Base-by-base conservation (phyloP, 2,329 filamentous ascomycete genomes). In the Colletotrichum sp. region DNA sequence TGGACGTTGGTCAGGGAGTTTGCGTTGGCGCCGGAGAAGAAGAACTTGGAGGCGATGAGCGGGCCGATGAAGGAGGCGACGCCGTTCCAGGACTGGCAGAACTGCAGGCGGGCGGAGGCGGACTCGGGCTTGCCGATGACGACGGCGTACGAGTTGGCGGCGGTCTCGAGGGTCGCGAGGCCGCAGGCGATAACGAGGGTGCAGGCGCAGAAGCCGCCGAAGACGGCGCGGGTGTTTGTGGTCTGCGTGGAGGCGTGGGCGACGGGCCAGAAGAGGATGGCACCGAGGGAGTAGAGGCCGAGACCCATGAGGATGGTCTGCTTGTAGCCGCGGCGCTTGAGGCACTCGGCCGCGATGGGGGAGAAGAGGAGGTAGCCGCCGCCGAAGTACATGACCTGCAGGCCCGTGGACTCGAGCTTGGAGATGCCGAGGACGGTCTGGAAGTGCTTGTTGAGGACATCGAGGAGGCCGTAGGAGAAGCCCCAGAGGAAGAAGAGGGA, bases 131-230 rank as follows among this genome's bases (percentile, higher is more conserved):
- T 89, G 48, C 89, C 89, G 79, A 88, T 90, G 36, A 90, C 84
- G 43, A 75, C 75, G 43, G 68, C 72, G 84, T 93, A 95, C 0
- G 94, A 93, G 83, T 96, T 95, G 12, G 94, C 94, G 2, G 93
- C 93, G 1, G 94, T 95, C 84, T 96, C 94, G 26, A 96, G 90
- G 0, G 94, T 94, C 2, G 92, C 92, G 1, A 96, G 87, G 6
- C 94, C 94, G 73, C 92, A 92, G 43, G 94, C 94, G 74, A 95
- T 93, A 76, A 96, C 90, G 83, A 96, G 95, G 79, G 94, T 92
- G 79, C 88, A 90, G 57, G 90, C 91, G 80, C 93, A 95, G 85
- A 95, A 96, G 13, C 94, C 94, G 32, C 89, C 91, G 80, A 96
- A 96, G 18, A 92, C 94, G 52, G 72, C 72, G 28, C 55, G 26